Base-by-base conservation (phyloP, 495 filamentous ascomycete species). In the Cairneyella variabilis region DNA sequence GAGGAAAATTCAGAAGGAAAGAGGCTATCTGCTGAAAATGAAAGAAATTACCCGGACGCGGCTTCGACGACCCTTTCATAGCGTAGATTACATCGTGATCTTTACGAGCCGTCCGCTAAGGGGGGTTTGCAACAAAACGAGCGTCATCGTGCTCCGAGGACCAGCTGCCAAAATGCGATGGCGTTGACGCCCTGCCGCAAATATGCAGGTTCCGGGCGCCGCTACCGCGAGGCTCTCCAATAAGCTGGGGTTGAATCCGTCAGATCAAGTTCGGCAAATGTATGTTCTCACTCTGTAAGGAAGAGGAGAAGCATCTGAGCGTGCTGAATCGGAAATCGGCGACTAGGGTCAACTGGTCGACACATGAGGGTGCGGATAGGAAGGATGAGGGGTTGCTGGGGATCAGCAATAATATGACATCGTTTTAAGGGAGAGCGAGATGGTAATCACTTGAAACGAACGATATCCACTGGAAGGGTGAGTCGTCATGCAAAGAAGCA, bases 81-180 rank as follows among this genome's bases (percentile, higher is more conserved):
- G n/a, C n/a, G n/a, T n/a, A n/a, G n/a, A n/a, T n/a, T n/a, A 16
- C 26, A 48, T 48, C 44, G 44, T 41, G 36, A 41, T 41, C 38
- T 41, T 14, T 16, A 16, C 18, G 2, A 18, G 23, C 38, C 17
- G 38, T 21, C 8, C 32, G n/a, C n/a, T n/a, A n/a, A n/a, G n/a
- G n/a, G n/a, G n/a, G n/a, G n/a, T n/a, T n/a, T n/a, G n/a, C n/a
- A n/a, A 25, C 9, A 12, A 37, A 21, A 17, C 34, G 9, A 36
- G n/a, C 51, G 41, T 47, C 51, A 54, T 54, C 28, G 51, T 54
- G 41, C 41, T 26, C 11, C 18, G 21, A 47, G 14, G 38, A 11
- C 11, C 37, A 45, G 8, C 17, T 39, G 40, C 18, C 51, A 36
- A 18, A 54, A n/a, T 22, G 47, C 47, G n/a, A 25, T 18, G 21